These are phyloP conservation scores for Starmerella cellae DNA, from an alignment of 805 yeast species.

Conservation along the genomic window DNA sequence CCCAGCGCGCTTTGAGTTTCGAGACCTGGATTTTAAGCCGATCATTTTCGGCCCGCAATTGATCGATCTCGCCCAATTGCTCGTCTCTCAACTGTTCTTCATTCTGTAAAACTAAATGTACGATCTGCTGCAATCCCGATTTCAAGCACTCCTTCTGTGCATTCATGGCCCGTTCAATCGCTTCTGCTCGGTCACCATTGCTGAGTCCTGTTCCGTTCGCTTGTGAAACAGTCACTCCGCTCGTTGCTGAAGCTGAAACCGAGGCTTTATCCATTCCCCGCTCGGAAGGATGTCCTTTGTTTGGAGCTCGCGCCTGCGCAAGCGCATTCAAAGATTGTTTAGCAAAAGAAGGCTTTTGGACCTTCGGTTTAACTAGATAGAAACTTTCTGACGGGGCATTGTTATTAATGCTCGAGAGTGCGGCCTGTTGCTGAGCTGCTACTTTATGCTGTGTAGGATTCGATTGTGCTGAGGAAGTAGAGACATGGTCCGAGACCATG, in stretches of 20 bases:
- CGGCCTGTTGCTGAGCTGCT: no score
- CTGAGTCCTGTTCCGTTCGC: conserved; percentile 2
- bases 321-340: conserved; percentile 1
- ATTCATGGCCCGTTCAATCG: conserved; percentile 23
- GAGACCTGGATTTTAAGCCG: conserved; percentile 32
- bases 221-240: background rate
- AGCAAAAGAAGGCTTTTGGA: conserved; percentile 5
- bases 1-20: conserved; percentile 50
- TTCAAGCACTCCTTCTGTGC: conserved; percentile 25
- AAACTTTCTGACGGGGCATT: conserved; percentile 23
- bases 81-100: conserved; percentile 34
- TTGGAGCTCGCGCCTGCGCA: conserved; percentile 1
- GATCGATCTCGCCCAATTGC: conserved; percentile 24
- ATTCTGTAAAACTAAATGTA: conserved; percentile 29
- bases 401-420: conserved; percentile 1
- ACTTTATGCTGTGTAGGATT: no score
- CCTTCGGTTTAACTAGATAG: conserved; percentile 26
- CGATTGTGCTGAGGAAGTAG: no score
- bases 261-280: background rate
- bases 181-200: conserved; percentile 11
- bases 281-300: background rate
- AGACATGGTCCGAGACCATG: no score
- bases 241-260: background rate
- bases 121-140: conserved; percentile 25
- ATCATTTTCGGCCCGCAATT: conserved; percentile 23